These are phyloP conservation scores for Blakeslea trispora DNA, from an alignment of 371 early-diverging fungal species.

Conservation along the genomic window DNA sequence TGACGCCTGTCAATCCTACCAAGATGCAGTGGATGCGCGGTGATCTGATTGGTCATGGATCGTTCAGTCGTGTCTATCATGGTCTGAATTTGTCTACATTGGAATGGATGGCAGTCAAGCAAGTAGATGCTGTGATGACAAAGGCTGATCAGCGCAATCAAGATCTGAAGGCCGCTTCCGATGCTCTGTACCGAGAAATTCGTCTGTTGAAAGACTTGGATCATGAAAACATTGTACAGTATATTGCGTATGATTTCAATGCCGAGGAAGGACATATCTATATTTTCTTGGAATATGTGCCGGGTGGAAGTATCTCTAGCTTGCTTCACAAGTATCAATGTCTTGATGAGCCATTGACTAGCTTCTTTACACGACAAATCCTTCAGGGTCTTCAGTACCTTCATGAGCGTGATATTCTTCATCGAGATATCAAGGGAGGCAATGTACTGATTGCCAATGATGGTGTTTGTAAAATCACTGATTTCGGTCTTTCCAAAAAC, in stretches of 20 bases:
- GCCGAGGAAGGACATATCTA: slow-evolving; percentile 68
- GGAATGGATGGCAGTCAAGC: slow-evolving; percentile 97
- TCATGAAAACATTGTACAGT: slow-evolving; percentile 92
- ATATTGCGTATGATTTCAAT: slow-evolving; percentile 65
- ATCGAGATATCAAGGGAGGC: slow-evolving; percentile 94
- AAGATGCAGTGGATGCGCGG: slow-evolving; percentile 80
- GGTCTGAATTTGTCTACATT: slow-evolving; percentile 85
- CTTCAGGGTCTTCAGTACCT: slow-evolving; percentile 90
- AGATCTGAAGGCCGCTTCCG: slow-evolving; percentile 24
- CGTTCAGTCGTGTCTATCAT: slow-evolving; percentile 95
- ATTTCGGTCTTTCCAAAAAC: slow-evolving; percentile 95
- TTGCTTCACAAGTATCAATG: slow-evolving; percentile 73
- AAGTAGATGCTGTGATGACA: slow-evolving; percentile 75
- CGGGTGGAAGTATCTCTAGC: slow-evolving; percentile 92
- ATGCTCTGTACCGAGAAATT: slow-evolving; percentile 35
- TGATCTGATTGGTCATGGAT: slow-evolving; percentile 93
- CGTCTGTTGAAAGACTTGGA: slow-evolving; percentile 59
- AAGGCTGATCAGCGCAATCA: slow-evolving; percentile 41
- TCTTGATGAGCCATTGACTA: slow-evolving; percentile 75
- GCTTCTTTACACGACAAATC: slow-evolving; percentile 84
- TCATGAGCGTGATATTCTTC: slow-evolving; percentile 91
- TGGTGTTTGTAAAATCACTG: slow-evolving; percentile 92
- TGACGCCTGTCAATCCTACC: slow-evolving; percentile 14
- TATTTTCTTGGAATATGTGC: slow-evolving; percentile 96
- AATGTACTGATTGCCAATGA: slow-evolving; percentile 87